A percentile compares a stretch with the other conserved stretches of the same genome.
These are phyloP conservation scores for Aspergillus baeticus DNA, from an alignment of 495 filamentous ascomycete genomes.

Conservation along the genomic window DNA sequence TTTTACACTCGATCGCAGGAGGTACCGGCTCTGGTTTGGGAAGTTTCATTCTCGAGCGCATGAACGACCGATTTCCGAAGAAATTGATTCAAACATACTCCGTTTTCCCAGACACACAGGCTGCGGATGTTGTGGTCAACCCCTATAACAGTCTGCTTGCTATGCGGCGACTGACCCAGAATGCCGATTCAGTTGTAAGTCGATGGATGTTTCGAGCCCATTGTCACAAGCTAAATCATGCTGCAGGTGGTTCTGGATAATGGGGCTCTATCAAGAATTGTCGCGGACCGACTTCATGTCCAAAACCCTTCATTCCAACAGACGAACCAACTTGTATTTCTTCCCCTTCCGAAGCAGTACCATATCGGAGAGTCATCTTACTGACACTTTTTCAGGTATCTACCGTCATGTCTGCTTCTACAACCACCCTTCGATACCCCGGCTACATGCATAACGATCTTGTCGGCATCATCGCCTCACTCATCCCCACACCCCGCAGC, in stretches of 20 bases:
- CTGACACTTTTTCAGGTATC: constrained; percentile 55
- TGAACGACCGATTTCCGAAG: constrained; percentile 98
- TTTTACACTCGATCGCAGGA: constrained; percentile 95
- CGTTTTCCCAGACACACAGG: constrained; percentile 90
- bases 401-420: constrained; percentile 98
- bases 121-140: constrained; percentile 91
- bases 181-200: constrained; percentile 87
- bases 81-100: constrained; percentile 99
- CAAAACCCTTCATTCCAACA: constrained; percentile 94
- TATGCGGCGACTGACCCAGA: constrained; percentile 87
- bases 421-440: constrained; percentile 92
- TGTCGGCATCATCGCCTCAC: constrained; percentile 90
- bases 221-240: constrained; percentile 8
- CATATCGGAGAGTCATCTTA: not conserved
- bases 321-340: constrained; percentile 84
- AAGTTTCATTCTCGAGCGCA: constrained; percentile 89
- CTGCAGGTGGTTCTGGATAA: constrained; percentile 87
- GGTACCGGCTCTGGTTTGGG: constrained; percentile 94
- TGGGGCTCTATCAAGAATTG: constrained; percentile 88
- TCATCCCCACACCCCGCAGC: constrained; percentile 93
- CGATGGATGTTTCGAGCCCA: not conserved
- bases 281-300: constrained; percentile 89
- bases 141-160: constrained; percentile 96
- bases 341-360: not conserved
- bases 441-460: constrained; percentile 99